These are phyloP conservation scores for Aspergillus mulundensis DNA, from an alignment of 495 filamentous ascomycete genomes.

Conservation along the genomic window DNA sequence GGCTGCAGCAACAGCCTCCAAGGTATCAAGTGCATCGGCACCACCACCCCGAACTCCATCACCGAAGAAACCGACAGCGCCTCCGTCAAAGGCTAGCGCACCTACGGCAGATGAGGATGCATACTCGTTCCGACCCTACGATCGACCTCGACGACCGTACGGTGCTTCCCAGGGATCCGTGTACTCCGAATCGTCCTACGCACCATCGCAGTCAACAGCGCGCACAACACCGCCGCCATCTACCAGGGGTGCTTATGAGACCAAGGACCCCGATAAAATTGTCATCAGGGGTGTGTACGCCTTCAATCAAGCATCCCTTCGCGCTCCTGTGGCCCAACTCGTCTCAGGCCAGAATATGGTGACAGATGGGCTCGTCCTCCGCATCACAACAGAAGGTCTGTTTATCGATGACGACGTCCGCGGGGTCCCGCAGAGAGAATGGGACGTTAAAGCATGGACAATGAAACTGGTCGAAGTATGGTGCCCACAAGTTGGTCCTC, in stretches of 20 bases:
- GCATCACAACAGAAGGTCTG: constrained; percentile 82
- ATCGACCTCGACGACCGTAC: constrained; percentile 58
- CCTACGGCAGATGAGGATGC: constrained; percentile 58
- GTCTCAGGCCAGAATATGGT: constrained; percentile 70
- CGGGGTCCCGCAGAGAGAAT: constrained; percentile 83
- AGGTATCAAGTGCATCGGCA: constrained; percentile 24
- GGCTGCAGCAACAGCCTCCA: constrained; percentile 25
- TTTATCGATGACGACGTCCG: constrained; percentile 96
- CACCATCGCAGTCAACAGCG: constrained; percentile 75
- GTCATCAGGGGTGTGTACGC: constrained; percentile 86
- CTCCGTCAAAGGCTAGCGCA: constrained; percentile 57
- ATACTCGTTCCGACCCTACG: constrained; percentile 81
- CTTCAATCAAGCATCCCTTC: constrained; percentile 79
- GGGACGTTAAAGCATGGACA: constrained; percentile 98
- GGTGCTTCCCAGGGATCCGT: constrained; percentile 55
- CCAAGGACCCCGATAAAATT: constrained; percentile 90
- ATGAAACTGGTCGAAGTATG: constrained; percentile 89
- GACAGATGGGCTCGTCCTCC: constrained; percentile 80
- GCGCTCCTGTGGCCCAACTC: constrained; percentile 76
- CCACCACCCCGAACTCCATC: constrained; percentile 44
- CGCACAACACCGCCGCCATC: constrained; percentile 81
- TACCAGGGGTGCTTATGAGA: constrained; percentile 69
- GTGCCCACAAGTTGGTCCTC: constrained; percentile 53
- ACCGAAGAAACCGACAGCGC: constrained; percentile 53
- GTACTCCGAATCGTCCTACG: constrained; percentile 80